A percentile compares a stretch with the other conserved stretches of the same genome.
Evolutionary conservation across 306 rosid species (phyloP).

Genomic region (Clitoria ternatea): DNA sequence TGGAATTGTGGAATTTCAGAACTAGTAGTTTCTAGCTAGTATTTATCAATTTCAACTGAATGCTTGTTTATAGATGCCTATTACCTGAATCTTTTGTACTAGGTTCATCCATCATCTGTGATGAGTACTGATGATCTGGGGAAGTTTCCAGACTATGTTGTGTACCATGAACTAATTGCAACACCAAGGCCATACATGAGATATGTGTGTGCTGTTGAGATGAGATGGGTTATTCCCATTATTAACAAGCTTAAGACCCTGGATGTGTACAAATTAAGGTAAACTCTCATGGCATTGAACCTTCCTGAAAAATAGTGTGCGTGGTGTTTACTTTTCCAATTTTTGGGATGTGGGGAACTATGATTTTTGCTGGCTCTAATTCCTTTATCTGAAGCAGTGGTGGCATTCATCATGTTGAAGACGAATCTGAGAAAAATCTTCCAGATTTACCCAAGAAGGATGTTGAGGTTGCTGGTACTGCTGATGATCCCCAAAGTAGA

Average conservation of each 20-base stretch:
- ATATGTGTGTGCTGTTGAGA: constrained; percentile 69
- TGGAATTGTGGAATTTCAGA: constrained; percentile 22
- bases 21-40: background rate
- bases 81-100: constrained; percentile 19
- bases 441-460: constrained; percentile 55
- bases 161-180: constrained; percentile 88
- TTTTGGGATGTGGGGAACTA: background rate
- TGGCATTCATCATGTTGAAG: constrained; percentile 42
- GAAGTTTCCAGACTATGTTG: constrained; percentile 81
- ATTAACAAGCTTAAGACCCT: constrained; percentile 70
- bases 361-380: constrained; percentile 29
- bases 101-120: constrained; percentile 89
- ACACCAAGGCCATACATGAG: constrained; percentile 86
- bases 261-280: constrained; percentile 73
- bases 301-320: background rate
- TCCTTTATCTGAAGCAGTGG: constrained; percentile 60
- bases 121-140: constrained; percentile 70
- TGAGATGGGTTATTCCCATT: constrained; percentile 68
- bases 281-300: constrained; percentile 11
- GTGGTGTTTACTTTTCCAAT: background rate
- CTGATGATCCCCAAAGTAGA: constrained; percentile 55
- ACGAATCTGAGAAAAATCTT: constrained; percentile 36
- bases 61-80: constrained; percentile 6
- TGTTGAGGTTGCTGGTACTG: constrained; percentile 22
- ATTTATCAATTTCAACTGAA: constrained; percentile 13